Evolutionary conservation across 1,139 yeast genomes (phyloP), one percentile per base, ranked within the genome.

Genomic region (Suhomyces atakaporum): DNA sequence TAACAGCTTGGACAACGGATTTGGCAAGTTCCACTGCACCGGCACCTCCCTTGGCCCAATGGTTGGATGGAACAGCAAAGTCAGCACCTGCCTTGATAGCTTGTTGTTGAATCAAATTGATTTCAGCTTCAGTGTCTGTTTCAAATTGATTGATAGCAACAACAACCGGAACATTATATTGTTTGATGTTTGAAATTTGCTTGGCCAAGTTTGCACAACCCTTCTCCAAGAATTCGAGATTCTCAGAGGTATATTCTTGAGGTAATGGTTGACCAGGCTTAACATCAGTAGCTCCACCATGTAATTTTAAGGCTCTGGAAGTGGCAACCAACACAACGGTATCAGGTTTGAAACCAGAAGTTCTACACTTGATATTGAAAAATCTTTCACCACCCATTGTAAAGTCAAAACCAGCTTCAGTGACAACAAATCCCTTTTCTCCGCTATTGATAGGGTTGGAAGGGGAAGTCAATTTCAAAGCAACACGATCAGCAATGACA

Each of bases 401-500:
- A 62, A 84, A 84, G 59, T 84, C 94, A 55, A 84, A 84, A 30
- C 94, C 94, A 14, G 92, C 92, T 60, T 84, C 94, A 29, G 94
- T 84, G 34, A 84, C 83, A 36, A 84, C 94, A 49, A 73, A 84
- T 38, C 92, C 92, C 43, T 61, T 62, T 40, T 57, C 46, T 15
- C 73, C 73, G 39, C 57, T 60, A 50, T 69, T 68, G 38, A 61
- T 66, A 20, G 75, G 73, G 49, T 68, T 64, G 14, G 74, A 59
- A 20, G 77, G 71, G 25, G 75, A 62, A n/a, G 77, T 66, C 50
- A 92, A 77, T 68, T 92, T 90, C 60, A 92, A 77, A 5, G 97
- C 97, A 76, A 92, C 82, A 65, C 86, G 86, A 66, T 92, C 98
- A 47, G 98, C 97, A 44, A 92, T 72, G 31, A 92, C 89, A 25